Evolutionary conservation across 805 yeast species (phyloP).

Genomic region (Nematodospora valgi): DNA sequence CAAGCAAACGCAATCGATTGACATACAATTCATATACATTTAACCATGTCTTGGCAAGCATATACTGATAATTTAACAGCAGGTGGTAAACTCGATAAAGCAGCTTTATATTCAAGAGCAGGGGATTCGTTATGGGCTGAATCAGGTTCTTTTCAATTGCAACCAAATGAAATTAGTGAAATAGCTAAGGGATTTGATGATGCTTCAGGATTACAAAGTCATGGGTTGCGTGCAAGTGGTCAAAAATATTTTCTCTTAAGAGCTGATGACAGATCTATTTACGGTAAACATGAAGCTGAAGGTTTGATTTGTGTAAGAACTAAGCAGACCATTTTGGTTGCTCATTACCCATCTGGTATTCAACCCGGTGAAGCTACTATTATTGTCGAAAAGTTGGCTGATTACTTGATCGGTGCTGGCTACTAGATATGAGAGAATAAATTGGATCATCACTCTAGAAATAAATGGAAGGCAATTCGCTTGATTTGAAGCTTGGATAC

Average conservation of each 20-base stretch:
- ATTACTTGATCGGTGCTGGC: constrained; percentile 76
- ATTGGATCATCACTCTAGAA: no score
- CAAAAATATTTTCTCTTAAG: constrained; percentile 83
- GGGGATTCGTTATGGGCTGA: constrained; percentile 96
- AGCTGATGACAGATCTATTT: constrained; percentile 90
- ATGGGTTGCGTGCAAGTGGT: constrained; percentile 81
- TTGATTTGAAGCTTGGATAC: no score
- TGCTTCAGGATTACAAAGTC: constrained; percentile 74
- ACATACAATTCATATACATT: not conserved
- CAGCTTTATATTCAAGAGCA: constrained; percentile 89
- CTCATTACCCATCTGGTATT: constrained; percentile 90
- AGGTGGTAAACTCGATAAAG: constrained; percentile 86
- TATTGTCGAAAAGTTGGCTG: constrained; percentile 93
- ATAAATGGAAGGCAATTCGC: no score
- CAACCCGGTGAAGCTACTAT: constrained; percentile 95
- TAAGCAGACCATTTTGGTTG: constrained; percentile 85
- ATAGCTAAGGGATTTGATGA: constrained; percentile 79
- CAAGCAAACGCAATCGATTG: not conserved
- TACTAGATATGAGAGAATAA: no score
- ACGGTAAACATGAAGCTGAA: constrained; percentile 85
- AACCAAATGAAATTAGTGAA: constrained; percentile 66
- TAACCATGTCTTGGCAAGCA: constrained; percentile 54
- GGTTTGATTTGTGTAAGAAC: constrained; percentile 93
- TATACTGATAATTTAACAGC: constrained; percentile 91
- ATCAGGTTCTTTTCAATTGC: constrained; percentile 61